A percentile compares a stretch with the other conserved stretches of the same genome.
Conservation (phyloP, 495 filamentous ascomycete genomes). For the Cladorrhinum samala region DNA sequence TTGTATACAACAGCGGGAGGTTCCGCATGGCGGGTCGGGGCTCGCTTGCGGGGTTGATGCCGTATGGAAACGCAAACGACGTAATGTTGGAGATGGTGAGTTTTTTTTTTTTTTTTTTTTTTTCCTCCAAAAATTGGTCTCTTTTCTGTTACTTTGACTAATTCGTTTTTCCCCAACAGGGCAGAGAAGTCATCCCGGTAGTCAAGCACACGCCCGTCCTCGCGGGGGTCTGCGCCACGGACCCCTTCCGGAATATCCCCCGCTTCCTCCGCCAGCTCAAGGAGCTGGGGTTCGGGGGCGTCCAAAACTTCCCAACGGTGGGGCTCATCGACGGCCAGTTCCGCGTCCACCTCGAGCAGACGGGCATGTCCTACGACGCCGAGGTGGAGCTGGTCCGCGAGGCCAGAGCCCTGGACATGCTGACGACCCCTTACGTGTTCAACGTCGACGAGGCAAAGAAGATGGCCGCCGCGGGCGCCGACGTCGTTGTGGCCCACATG, state of each 20-base stretch:
- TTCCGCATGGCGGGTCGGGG: conserved; percentile 70
- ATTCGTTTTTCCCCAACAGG: conserved; percentile 24
- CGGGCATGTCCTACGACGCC: conserved; percentile 57
- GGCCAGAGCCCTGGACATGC: conserved; percentile 50
- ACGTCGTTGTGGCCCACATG: conserved; percentile 64
- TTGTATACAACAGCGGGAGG: conserved; percentile 67
- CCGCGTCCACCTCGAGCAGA: conserved; percentile 60
- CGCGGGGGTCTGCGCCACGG: conserved; percentile 61
- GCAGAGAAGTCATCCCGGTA: conserved; percentile 53
- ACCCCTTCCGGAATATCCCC: conserved; percentile 56
- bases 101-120: background rate
- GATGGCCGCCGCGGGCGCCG: conserved; percentile 60
- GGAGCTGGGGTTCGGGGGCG: conserved; percentile 55
- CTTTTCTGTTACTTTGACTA: background rate
- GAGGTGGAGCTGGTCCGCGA: conserved; percentile 60
- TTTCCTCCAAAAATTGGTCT: background rate
- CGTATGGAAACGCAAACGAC: conserved; percentile 65
- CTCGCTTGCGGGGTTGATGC: conserved; percentile 65
- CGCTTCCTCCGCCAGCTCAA: conserved; percentile 52
- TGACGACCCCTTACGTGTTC: conserved; percentile 68
- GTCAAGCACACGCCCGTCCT: conserved; percentile 56
- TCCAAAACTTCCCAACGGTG: conserved; percentile 71
- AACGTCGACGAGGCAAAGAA: conserved; percentile 48
- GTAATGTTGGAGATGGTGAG: conserved; percentile 61
- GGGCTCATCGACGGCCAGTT: conserved; percentile 64